Conservation (phyloP, 208 protist genomes). For the Trypanosoma scelopori region DNA sequence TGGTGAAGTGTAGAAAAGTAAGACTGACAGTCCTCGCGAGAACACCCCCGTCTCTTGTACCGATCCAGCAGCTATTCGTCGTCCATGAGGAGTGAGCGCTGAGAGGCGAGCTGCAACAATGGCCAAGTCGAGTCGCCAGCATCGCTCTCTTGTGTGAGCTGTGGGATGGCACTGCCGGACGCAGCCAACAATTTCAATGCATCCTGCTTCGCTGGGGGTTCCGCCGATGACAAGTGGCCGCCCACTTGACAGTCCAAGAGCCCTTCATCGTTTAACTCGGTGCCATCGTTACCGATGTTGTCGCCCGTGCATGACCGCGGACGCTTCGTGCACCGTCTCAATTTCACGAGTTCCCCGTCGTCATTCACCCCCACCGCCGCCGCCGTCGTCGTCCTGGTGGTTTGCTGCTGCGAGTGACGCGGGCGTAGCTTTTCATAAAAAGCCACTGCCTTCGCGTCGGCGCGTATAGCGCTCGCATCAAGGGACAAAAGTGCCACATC, state of each 20-base stretch:
- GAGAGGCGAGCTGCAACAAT: neutral
- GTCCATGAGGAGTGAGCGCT: slow-evolving; percentile 30
- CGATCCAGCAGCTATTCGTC: slow-evolving; percentile 17
- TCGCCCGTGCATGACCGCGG: neutral
- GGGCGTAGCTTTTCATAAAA: slow-evolving; percentile 37
- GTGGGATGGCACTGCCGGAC: slow-evolving; percentile 14
- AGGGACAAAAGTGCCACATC: slow-evolving; percentile 28
- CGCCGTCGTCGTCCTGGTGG: no score
- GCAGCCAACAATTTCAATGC: slow-evolving; percentile 1
- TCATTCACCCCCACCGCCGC: neutral
- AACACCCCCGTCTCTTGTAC: no score
- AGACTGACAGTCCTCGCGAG: neutral
- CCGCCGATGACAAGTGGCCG: neutral
- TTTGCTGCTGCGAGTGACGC: neutral
- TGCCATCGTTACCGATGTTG: neutral
- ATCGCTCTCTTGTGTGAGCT: slow-evolving; percentile 26
- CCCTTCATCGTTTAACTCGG: neutral
- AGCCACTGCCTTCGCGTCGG: slow-evolving; percentile 18
- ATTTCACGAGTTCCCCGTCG: slow-evolving; percentile 21
- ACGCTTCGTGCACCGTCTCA: slow-evolving; percentile 1
- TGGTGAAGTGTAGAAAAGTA: neutral
- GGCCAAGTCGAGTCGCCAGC: neutral
- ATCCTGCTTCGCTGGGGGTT: neutral
- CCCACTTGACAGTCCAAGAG: slow-evolving; percentile 4
- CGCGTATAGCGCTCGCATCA: slow-evolving; percentile 23